Percentiles rank a stretch among this genome's conserved stretches.
phyloP scores from a whole-genome alignment of 768 basidiomycete species.

The Xerocomellus amylosporus region DNA sequence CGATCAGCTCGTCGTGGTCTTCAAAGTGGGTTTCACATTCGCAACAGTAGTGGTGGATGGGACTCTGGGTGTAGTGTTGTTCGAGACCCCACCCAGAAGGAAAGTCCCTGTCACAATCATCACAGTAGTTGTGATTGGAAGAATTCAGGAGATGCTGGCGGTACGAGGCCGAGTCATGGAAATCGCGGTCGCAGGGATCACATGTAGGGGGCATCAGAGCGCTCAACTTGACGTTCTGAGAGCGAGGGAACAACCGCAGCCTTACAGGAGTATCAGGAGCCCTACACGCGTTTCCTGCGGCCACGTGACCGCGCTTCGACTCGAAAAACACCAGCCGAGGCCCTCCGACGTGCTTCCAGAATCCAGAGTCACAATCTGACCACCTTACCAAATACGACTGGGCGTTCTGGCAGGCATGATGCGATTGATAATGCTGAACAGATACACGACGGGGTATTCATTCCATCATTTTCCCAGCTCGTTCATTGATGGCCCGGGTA shows the following conservation, averaged over 20 bases:
- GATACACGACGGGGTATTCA: too few relatives aligned
- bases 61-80: slow-evolving; percentile 54
- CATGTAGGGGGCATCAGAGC: slow-evolving; percentile 19
- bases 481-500: too few relatives aligned
- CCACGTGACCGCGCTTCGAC: slow-evolving; percentile 24
- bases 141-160: slow-evolving; percentile 38
- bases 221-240: too few relatives aligned
- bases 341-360: too few relatives aligned
- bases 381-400: too few relatives aligned
- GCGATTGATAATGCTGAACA: too few relatives aligned
- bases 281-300: slow-evolving; percentile 26
- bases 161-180: slow-evolving; percentile 30
- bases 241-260: too few relatives aligned
- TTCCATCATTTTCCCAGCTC: too few relatives aligned
- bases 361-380: too few relatives aligned
- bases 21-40: slow-evolving; percentile 45
- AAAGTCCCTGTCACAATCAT: slow-evolving; percentile 48
- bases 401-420: too few relatives aligned
- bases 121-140: slow-evolving; percentile 43
- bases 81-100: slow-evolving; percentile 34
- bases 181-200: slow-evolving; percentile 39
- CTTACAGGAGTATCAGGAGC: slow-evolving; percentile 19
- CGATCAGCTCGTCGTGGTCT: slow-evolving; percentile 30
- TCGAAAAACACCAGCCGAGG: background rate
- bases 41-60: slow-evolving; percentile 51